A percentile compares a stretch with the other conserved stretches of the same genome.
Evolutionary conservation across 179 eudicot species (phyloP).

Genomic region (Beta macrorhiza): DNA sequence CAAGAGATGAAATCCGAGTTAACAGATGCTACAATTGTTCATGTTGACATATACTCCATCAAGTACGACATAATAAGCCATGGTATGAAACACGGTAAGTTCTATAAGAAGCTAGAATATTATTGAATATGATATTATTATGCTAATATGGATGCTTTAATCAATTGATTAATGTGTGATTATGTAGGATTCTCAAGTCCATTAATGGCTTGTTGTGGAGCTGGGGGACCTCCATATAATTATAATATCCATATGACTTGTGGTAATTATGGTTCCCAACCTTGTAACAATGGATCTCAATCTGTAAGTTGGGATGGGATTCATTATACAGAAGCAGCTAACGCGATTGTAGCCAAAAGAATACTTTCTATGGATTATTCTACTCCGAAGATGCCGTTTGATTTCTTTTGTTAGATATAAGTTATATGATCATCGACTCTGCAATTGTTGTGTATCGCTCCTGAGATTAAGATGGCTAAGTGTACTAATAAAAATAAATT

Average conservation of each 20-base stretch:
- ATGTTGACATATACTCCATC: constrained; percentile 83
- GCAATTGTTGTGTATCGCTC: neutral
- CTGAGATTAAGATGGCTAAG: neutral
- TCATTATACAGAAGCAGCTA: constrained; percentile 91
- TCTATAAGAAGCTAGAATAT: neutral
- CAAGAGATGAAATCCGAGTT: constrained; percentile 57
- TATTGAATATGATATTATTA: neutral
- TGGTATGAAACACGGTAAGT: constrained; percentile 63
- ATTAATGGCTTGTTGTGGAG: constrained; percentile 85
- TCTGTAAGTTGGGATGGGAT: constrained; percentile 82
- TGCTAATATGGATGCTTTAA: neutral
- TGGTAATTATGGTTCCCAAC: constrained; percentile 56
- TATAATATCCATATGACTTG: constrained; percentile 61
- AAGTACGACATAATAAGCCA: constrained; percentile 79
- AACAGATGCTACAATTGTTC: constrained; percentile 61
- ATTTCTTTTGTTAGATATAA: constrained; percentile 64
- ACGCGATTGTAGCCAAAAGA: constrained; percentile 58
- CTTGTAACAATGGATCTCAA: constrained; percentile 53
- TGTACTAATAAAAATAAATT: neutral
- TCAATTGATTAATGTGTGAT: neutral
- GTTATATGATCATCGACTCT: neutral
- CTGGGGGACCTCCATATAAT: constrained; percentile 88
- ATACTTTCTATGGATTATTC: constrained; percentile 64
- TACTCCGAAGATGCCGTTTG: constrained; percentile 56
- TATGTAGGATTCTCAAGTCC: constrained; percentile 68